Percentiles rank a stretch among this genome's conserved stretches.
Conservation (phyloP, 768 basidiomycete genomes). For the Mycena indigotica region DNA sequence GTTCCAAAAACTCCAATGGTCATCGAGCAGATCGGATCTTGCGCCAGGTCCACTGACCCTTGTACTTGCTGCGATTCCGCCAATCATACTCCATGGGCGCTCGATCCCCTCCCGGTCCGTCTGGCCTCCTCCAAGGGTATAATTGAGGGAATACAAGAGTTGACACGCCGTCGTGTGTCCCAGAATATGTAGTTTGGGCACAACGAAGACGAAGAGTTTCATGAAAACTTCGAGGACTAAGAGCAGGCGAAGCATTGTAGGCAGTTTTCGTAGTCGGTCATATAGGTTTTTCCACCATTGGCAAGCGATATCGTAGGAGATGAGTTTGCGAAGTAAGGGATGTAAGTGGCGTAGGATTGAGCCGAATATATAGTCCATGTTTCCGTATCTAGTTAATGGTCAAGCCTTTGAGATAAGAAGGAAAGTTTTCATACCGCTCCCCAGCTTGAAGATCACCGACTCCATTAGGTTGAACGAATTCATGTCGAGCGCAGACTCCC, state of each 20-base stretch:
- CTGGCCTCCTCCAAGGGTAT: constrained; percentile 25
- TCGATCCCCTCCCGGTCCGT: constrained; percentile 39
- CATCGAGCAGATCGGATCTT: constrained; percentile 29
- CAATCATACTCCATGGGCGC: constrained; percentile 29
- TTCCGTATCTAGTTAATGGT: constrained; percentile 4
- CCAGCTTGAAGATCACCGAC: background rate
- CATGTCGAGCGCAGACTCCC: background rate
- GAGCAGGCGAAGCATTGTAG: background rate
- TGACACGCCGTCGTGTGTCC: constrained; percentile 28
- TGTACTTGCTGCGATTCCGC: constrained; percentile 30
- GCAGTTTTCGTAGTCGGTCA: background rate
- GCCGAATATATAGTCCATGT: constrained; percentile 18
- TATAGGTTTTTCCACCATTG: constrained; percentile 15
- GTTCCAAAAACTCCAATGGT: constrained; percentile 29
- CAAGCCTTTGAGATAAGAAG: background rate
- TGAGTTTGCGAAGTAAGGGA: background rate
- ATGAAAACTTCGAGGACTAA: background rate
- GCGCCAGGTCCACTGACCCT: constrained; percentile 37
- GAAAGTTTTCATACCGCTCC: background rate
- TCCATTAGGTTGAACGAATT: background rate
- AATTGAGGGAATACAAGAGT: constrained; percentile 25
- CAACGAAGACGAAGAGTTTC: constrained; percentile 22
- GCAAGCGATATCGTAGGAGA: constrained; percentile 28
- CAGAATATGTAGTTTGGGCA: constrained; percentile 33
- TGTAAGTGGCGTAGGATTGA: background rate